A percentile compares a stretch with the other conserved stretches of the same genome.
phyloP scores from a whole-genome alignment of 1,284 basidiomycete genomes.

The Trametes polyzona region DNA sequence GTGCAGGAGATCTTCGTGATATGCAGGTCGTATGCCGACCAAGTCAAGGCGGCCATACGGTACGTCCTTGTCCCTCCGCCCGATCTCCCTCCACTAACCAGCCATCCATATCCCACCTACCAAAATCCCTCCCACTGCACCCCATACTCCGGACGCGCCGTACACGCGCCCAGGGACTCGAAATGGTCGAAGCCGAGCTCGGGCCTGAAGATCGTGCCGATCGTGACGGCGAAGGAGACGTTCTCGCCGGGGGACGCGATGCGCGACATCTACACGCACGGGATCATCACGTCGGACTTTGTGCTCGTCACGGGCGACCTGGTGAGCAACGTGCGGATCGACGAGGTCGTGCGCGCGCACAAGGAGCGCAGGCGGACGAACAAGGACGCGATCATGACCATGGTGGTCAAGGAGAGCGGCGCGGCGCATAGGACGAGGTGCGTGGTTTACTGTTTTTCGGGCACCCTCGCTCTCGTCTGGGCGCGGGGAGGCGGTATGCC shows the following conservation, averaged over 20 bases:
- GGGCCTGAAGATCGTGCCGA: conserved; percentile 85
- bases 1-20: conserved; percentile 97
- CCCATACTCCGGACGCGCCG: conserved; percentile 10
- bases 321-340: conserved; percentile 91
- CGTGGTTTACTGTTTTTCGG: conserved; percentile 26
- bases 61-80: conserved; percentile 41
- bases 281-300: conserved; percentile 92
- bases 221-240: conserved; percentile 87
- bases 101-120: not conserved
- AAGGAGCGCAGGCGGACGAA: conserved; percentile 86
- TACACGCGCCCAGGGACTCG: conserved; percentile 55
- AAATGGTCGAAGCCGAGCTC: conserved; percentile 80
- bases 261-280: conserved; percentile 93
- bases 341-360: conserved; percentile 87
- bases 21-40: conserved; percentile 84
- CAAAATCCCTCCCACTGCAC: not conserved
- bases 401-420: conserved; percentile 85
- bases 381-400: conserved; percentile 96
- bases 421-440: conserved; percentile 74
- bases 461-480: no score
- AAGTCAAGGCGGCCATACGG: conserved; percentile 82
- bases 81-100: conserved; percentile 12
- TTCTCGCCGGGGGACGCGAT: conserved; percentile 95
- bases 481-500: not conserved
- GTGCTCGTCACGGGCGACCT: conserved; percentile 94